phyloP scores from a whole-genome alignment of 139 green algal genomes.

The Micractinium sp. region DNA sequence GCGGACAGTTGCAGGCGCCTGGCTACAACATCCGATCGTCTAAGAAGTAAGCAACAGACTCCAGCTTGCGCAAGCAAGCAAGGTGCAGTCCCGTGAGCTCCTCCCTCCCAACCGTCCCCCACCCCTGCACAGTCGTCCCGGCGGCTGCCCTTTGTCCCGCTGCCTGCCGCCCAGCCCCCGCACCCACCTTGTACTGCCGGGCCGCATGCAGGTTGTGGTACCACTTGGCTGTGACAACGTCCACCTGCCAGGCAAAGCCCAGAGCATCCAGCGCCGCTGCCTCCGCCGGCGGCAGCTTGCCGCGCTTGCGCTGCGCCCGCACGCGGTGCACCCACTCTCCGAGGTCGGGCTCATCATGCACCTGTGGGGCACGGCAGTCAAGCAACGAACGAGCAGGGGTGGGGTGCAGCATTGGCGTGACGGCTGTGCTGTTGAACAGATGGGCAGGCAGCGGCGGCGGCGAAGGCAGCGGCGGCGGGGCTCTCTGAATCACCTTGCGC shows the following conservation, averaged over 20 bases:
- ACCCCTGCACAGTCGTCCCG: background rate
- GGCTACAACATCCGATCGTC: too few species aligned
- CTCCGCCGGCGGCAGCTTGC: constrained; percentile 25
- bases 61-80: background rate
- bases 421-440: background rate
- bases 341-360: constrained; percentile 40
- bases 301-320: constrained; percentile 23
- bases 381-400: background rate
- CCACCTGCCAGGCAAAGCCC: constrained; percentile 53
- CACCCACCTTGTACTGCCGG: constrained; percentile 36
- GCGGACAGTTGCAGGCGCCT: too few species aligned
- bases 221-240: constrained; percentile 43
- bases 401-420: background rate
- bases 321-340: constrained; percentile 48
- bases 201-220: constrained; percentile 43
- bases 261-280: constrained; percentile 38
- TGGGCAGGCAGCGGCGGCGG: background rate
- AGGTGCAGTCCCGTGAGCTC: background rate
- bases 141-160: background rate
- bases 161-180: background rate
- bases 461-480: too few species aligned
- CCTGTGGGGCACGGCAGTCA: background rate
- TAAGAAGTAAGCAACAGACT: background rate
- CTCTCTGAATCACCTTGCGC: background rate
- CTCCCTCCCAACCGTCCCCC: too few species aligned